Conservation (phyloP, 495 filamentous ascomycete species). For the Lasiosphaeria ovina region DNA sequence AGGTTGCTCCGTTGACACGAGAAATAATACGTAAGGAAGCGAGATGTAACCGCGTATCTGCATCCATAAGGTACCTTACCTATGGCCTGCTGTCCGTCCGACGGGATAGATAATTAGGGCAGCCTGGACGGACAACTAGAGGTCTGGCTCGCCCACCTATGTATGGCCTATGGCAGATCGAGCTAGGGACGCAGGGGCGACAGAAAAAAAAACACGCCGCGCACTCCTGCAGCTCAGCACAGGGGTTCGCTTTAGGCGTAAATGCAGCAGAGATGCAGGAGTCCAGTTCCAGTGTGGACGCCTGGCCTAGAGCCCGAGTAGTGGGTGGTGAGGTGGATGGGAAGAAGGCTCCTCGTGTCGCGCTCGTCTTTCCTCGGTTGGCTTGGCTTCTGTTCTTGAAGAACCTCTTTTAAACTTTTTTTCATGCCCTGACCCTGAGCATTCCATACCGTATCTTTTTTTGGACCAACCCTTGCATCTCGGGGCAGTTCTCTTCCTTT, state of each 20-base stretch:
- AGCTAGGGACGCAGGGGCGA: constrained; percentile 27
- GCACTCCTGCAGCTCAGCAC: constrained; percentile 25
- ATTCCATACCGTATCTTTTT: too few species aligned
- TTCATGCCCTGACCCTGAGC: too few species aligned
- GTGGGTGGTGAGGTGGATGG: neutral
- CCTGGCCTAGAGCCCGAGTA: too few species aligned
- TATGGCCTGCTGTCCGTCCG: neutral
- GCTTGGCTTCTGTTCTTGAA: too few species aligned
- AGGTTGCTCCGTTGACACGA: too few species aligned
- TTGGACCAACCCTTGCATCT: too few species aligned
- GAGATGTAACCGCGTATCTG: too few species aligned
- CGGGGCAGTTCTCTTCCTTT: too few species aligned
- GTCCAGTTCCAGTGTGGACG: neutral
- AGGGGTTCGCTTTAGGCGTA: constrained; percentile 32
- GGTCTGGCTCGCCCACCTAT: neutral
- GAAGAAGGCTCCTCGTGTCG: neutral
- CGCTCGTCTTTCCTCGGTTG: too few species aligned
- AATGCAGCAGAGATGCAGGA: constrained; percentile 27
- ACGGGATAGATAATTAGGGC: neutral
- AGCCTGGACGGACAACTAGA: neutral
- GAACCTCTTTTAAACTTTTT: too few species aligned
- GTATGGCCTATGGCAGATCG: neutral
- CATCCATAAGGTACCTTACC: neutral
- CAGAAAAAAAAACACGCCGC: constrained; percentile 19
- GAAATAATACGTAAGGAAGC: too few species aligned